phyloP scores from a whole-genome alignment of 2,329 filamentous ascomycete species.

The Aurifilum marmelostoma region DNA sequence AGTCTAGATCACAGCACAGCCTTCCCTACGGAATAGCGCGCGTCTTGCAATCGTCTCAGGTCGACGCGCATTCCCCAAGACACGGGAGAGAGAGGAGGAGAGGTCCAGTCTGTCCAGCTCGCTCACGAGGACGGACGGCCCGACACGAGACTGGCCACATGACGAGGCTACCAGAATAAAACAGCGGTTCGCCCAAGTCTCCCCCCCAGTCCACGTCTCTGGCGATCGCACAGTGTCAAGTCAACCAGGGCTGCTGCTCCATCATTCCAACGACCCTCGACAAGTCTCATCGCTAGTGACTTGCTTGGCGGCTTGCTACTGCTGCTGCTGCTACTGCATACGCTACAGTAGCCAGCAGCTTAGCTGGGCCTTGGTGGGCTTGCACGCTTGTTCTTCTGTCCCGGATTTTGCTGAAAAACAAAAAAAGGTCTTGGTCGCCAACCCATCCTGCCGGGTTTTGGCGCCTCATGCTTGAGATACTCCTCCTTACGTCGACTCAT shows the following conservation, averaged over 20 bases:
- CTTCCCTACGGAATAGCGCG: neutral
- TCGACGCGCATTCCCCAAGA: slow-evolving; percentile 1
- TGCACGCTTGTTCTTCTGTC: slow-evolving; percentile 1
- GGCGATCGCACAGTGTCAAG: neutral
- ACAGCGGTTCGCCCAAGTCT: neutral
- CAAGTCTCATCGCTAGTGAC: slow-evolving; percentile 7
- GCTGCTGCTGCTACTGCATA: neutral
- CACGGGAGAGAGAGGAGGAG: neutral
- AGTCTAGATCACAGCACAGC: neutral
- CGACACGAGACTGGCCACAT: slow-evolving; percentile 2
- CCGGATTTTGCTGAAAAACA: neutral
- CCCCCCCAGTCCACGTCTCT: neutral
- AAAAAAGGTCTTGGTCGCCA: neutral
- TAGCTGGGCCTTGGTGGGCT: neutral
- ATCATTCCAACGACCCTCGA: slow-evolving; percentile 6
- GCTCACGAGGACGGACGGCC: neutral
- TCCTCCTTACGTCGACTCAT: neutral
- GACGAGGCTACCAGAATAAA: slow-evolving; percentile 8
- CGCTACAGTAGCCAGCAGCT: neutral
- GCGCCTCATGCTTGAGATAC: neutral
- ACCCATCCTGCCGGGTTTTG: neutral
- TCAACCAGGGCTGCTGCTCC: neutral
- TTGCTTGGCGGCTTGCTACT: neutral
- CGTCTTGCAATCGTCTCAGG: slow-evolving; percentile 13
- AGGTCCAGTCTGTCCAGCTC: neutral